phyloP scores from a whole-genome alignment of 2,329 filamentous ascomycete species.

The Drechmeria coniospora region DNA sequence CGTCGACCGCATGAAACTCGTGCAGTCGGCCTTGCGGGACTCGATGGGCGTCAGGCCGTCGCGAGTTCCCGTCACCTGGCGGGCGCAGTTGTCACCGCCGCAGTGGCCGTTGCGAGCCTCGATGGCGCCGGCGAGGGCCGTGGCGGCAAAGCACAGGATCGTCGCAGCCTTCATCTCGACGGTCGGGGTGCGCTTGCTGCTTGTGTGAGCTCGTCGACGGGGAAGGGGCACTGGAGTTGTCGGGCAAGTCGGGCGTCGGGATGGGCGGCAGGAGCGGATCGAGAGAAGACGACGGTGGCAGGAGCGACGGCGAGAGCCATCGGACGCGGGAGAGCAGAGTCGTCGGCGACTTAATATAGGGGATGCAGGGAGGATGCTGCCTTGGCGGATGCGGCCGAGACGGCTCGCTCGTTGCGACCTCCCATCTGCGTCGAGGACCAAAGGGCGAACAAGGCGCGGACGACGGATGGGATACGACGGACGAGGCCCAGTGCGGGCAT shows the following conservation, averaged over 20 bases:
- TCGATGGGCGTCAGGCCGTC: conserved; percentile 17
- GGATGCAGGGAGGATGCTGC: too few relatives aligned
- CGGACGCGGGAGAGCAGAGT: too few relatives aligned
- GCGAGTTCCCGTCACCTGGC: conserved; percentile 27
- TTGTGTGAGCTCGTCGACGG: not conserved
- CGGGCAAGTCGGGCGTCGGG: too few relatives aligned
- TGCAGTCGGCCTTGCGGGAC: conserved; percentile 23
- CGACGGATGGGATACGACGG: too few relatives aligned
- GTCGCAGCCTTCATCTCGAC: conserved; percentile 26
- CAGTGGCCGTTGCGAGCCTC: conserved; percentile 19
- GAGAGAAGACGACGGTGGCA: not conserved
- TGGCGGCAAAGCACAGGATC: conserved; percentile 20
- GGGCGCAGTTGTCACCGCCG: conserved; percentile 29
- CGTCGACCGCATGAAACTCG: conserved; percentile 23
- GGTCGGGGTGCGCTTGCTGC: not conserved
- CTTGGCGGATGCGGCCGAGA: conserved; percentile 1
- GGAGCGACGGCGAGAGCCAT: not conserved
- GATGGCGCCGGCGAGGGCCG: conserved; percentile 19
- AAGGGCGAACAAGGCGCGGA: too few relatives aligned
- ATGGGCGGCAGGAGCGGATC: not conserved
- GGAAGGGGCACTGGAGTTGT: not conserved
- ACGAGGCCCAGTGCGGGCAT: too few relatives aligned
- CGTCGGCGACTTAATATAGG: too few relatives aligned
- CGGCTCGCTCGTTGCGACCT: not conserved
- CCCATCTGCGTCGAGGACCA: not conserved